Conservation (phyloP, 2,329 filamentous ascomycete species). For the Alternaria sp. region DNA sequence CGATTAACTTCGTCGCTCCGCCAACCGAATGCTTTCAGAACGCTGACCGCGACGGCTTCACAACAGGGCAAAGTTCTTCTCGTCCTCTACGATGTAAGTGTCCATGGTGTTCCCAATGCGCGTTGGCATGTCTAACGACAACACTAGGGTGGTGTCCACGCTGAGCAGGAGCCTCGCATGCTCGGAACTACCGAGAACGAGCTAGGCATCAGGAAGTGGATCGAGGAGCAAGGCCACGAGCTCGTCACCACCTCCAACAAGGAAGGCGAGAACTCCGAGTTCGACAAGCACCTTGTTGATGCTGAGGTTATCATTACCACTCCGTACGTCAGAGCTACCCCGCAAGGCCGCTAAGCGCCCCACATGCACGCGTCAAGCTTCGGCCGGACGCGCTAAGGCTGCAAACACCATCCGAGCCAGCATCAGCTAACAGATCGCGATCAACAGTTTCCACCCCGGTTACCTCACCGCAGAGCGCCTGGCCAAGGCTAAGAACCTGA, state of each 20-base stretch:
- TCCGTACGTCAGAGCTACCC: slow-evolving; percentile 66
- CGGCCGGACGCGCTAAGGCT: slow-evolving; percentile 15
- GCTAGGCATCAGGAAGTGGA: slow-evolving; percentile 95
- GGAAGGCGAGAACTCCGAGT: slow-evolving; percentile 89
- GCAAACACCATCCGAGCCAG: slow-evolving; percentile 13
- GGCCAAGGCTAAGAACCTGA: slow-evolving; percentile 98
- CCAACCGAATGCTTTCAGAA: slow-evolving; percentile 61
- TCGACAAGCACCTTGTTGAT: slow-evolving; percentile 94
- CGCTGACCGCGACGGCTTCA: slow-evolving; percentile 68
- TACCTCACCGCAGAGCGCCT: slow-evolving; percentile 97
- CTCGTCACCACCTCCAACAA: slow-evolving; percentile 98
- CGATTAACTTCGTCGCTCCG: slow-evolving; percentile 53
- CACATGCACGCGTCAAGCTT: slow-evolving; percentile 29
- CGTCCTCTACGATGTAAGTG: slow-evolving; percentile 86
- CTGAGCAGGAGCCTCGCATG: slow-evolving; percentile 84
- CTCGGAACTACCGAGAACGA: slow-evolving; percentile 98
- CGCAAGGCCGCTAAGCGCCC: slow-evolving; percentile 37
- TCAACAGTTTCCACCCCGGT: slow-evolving; percentile 87
- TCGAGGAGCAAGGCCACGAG: slow-evolving; percentile 95
- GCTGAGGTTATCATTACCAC: slow-evolving; percentile 99
- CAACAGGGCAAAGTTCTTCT: slow-evolving; percentile 94
- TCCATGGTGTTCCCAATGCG: slow-evolving; percentile 12
- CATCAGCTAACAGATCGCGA: slow-evolving; percentile 18
- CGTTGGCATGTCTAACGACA: slow-evolving; percentile 25
- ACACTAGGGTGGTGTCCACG: slow-evolving; percentile 77